Evolutionary conservation across 345 rosid genomes (phyloP), one percentile per base, ranked within the genome.

Genomic region (Cardamine occulta): DNA sequence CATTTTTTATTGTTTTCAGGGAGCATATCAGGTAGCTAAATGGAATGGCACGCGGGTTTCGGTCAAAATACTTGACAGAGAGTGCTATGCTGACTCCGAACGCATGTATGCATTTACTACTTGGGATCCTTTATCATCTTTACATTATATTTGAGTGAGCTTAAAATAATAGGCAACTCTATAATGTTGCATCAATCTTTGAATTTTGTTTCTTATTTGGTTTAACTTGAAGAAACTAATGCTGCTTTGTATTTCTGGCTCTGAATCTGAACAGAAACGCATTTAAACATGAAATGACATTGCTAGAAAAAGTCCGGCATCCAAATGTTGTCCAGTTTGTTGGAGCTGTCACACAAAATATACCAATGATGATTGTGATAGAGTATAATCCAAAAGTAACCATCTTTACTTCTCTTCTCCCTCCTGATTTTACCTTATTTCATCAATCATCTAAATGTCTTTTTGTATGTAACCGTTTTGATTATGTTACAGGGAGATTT

Each of bases 31-130:
- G 86, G 88, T 91, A 70, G 98, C 98, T 63, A 94, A 90, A 82
- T 94, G 98, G 98, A 94, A 94, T 74, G 98, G 98, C 66, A 91
- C 98, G 17, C 88, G 89, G 75, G 96, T 94, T 62, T 75, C 89
- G 3, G 96, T 91, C 5, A 94, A 94, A 87, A 94, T 94, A 77
- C 87, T 94, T 26, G 96, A 94, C 74, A 88, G 73, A 80, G 93
- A 90, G 37, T 72, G 85, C 80, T 86, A 77, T 65, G 68, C 91
- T 9, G 89, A 91, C 47, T 89, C 87, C 0, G 93, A 94, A 65
- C 81, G 71, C 84, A 86, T 86, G 95, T 91, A 86, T 21, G 84
- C 68, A 32, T 37, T 72, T 42, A 40, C 53, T 40, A 17, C 29
- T 54, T 54, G 8, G 0, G n/a, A 2, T 37, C 37, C 21, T 73